Evolutionary conservation across 805 yeast genomes (phyloP).

Genomic region (Metschnikowia matae): DNA sequence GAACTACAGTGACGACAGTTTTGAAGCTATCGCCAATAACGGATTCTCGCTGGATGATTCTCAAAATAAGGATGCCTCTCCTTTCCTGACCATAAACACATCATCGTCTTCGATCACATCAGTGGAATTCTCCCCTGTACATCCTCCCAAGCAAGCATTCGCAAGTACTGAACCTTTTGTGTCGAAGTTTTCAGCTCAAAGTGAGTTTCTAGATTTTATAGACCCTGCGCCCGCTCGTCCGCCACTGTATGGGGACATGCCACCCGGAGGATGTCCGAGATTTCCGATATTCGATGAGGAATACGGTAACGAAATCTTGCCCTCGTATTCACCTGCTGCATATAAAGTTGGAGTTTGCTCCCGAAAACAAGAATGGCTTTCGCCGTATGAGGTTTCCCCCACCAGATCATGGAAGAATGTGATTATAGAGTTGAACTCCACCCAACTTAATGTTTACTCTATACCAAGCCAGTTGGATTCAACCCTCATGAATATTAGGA

Average conservation of each 20-base stretch:
- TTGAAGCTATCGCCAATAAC: neutral
- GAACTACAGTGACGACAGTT: neutral
- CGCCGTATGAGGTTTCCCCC: constrained; percentile 71
- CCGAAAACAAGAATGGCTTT: constrained; percentile 69
- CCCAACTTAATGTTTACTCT: constrained; percentile 71
- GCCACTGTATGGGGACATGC: constrained; percentile 33
- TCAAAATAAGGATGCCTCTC: neutral
- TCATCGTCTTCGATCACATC: constrained; percentile 1
- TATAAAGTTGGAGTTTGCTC: constrained; percentile 52
- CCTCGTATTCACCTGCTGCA: constrained; percentile 64
- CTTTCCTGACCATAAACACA: neutral
- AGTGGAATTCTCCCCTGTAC: neutral
- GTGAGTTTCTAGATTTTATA: constrained; percentile 24
- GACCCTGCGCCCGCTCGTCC: constrained; percentile 40
- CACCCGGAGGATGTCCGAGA: constrained; percentile 44
- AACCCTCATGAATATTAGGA: constrained; percentile 17
- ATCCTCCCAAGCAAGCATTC: neutral
- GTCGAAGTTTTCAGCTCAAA: constrained; percentile 6
- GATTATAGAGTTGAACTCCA: constrained; percentile 75
- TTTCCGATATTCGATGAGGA: constrained; percentile 23
- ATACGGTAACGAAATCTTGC: constrained; percentile 43
- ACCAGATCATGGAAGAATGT: constrained; percentile 66
- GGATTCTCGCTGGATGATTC: neutral
- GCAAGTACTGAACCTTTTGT: neutral
- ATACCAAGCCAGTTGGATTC: constrained; percentile 33